Conservation (phyloP, 1,284 basidiomycete genomes). For the Microbotryum silenes-acaulis region DNA sequence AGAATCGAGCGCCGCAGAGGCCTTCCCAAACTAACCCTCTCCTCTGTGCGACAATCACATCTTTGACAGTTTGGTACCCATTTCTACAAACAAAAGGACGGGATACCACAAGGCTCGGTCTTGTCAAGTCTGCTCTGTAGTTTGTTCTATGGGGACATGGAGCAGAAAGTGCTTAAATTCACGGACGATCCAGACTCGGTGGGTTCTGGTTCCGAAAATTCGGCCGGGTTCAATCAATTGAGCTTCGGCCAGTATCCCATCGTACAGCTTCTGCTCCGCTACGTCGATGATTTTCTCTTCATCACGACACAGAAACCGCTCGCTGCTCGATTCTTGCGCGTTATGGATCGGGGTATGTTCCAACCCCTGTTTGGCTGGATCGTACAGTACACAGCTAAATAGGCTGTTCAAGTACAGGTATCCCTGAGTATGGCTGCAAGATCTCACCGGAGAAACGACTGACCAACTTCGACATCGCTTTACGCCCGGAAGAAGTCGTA, state of each 20-base stretch:
- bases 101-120: slow-evolving; percentile 93
- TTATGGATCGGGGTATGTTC: slow-evolving; percentile 64
- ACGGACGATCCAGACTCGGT: slow-evolving; percentile 57
- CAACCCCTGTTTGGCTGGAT: too few species aligned
- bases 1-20: background rate
- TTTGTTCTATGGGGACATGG: slow-evolving; percentile 88
- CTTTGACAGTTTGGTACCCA: slow-evolving; percentile 58
- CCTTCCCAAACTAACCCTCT: too few species aligned
- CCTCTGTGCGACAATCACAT: background rate
- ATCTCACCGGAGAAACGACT: slow-evolving; percentile 83
- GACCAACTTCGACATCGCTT: slow-evolving; percentile 65
- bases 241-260: background rate
- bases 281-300: slow-evolving; percentile 91
- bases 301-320: slow-evolving; percentile 61
- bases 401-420: slow-evolving; percentile 48
- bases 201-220: slow-evolving; percentile 32
- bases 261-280: slow-evolving; percentile 64
- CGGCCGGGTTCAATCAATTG: background rate
- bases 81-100: slow-evolving; percentile 76
- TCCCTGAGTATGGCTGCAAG: slow-evolving; percentile 86
- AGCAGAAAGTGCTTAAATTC: slow-evolving; percentile 56
- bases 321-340: slow-evolving; percentile 63
- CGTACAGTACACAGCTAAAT: background rate
- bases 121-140: slow-evolving; percentile 83
- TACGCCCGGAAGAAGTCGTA: slow-evolving; percentile 35